Conservation (phyloP, 306 rosid species). For the Argentina anserina region DNA sequence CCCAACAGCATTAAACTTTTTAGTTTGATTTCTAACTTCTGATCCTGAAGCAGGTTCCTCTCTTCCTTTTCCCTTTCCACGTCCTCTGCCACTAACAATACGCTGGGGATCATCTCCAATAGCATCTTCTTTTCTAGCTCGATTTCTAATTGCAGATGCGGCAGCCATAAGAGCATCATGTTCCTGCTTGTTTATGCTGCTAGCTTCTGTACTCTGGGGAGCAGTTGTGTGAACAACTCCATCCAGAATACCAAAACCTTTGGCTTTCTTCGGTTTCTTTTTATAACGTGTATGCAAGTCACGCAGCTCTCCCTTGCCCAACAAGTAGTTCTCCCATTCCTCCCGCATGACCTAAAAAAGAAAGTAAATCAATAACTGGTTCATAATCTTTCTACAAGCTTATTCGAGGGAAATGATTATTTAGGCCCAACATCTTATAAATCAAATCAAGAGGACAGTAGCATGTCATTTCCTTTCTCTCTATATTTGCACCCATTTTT, state of each 20-base stretch:
- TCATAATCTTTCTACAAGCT: not conserved
- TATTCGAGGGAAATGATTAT: not conserved
- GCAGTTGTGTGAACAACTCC: constrained; percentile 71
- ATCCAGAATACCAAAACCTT: constrained; percentile 96
- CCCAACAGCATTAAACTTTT: constrained; percentile 37
- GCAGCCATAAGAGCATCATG: constrained; percentile 77
- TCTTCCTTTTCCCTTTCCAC: constrained; percentile 48
- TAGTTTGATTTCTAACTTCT: constrained; percentile 45
- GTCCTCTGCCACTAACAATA: constrained; percentile 30
- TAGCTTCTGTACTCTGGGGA: constrained; percentile 57
- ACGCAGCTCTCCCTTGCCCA: constrained; percentile 78
- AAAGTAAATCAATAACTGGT: constrained; percentile 8
- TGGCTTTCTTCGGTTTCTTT: constrained; percentile 79
- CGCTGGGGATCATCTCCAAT: constrained; percentile 42
- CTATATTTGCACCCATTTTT: not conserved
- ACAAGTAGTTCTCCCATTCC: constrained; percentile 93
- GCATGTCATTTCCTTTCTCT: not conserved
- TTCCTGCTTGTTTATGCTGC: constrained; percentile 74
- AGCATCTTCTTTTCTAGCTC: constrained; percentile 39
- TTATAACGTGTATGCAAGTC: constrained; percentile 56
- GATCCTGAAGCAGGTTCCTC: constrained; percentile 78
- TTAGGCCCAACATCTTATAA: not conserved
- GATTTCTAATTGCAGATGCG: constrained; percentile 64
- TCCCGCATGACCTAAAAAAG: constrained; percentile 66
- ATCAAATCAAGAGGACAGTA: not conserved